Conservation (phyloP, 176 grass and related monocot species). For the Aegilops speltoides region DNA sequence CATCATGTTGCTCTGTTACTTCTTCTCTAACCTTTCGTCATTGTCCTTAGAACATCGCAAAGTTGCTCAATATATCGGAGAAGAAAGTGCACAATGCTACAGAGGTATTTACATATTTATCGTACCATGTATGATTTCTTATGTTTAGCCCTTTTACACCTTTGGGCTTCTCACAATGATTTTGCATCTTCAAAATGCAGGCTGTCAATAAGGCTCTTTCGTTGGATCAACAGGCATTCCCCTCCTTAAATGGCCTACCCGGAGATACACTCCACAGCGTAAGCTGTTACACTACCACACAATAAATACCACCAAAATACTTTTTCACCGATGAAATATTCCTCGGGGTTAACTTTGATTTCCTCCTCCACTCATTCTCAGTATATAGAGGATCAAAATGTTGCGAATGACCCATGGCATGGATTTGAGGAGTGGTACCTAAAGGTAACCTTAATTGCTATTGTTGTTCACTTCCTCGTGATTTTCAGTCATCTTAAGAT, state of each 20-base stretch:
- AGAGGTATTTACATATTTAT: conserved; percentile 38
- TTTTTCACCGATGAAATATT: not conserved
- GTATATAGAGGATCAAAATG: conserved; percentile 89
- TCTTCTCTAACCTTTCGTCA: conserved; percentile 12
- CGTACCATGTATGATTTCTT: not conserved
- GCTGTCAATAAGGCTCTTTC: conserved; percentile 76
- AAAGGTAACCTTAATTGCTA: conserved; percentile 59
- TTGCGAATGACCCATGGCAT: conserved; percentile 82
- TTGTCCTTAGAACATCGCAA: conserved; percentile 75
- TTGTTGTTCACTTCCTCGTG: not conserved
- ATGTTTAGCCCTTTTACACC: conserved; percentile 15
- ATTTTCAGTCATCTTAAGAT: not conserved
- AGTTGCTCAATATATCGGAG: conserved; percentile 66
- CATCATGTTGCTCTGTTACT: not conserved
- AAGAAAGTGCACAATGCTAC: conserved; percentile 87
- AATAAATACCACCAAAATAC: not conserved
- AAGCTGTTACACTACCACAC: conserved; percentile 22
- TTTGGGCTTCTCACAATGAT: conserved; percentile 22
- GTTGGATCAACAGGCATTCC: conserved; percentile 86
- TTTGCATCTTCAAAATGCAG: conserved; percentile 46
- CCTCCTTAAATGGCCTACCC: conserved; percentile 67
- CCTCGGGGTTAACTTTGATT: not conserved
- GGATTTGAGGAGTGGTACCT: conserved; percentile 75
- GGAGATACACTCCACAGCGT: conserved; percentile 89
- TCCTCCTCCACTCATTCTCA: conserved; percentile 20